Percentiles rank a stretch among this genome's conserved stretches.
These are phyloP conservation scores for Dendrobium nobile DNA, from an alignment of 106 monocot species.

Conservation along the genomic window DNA sequence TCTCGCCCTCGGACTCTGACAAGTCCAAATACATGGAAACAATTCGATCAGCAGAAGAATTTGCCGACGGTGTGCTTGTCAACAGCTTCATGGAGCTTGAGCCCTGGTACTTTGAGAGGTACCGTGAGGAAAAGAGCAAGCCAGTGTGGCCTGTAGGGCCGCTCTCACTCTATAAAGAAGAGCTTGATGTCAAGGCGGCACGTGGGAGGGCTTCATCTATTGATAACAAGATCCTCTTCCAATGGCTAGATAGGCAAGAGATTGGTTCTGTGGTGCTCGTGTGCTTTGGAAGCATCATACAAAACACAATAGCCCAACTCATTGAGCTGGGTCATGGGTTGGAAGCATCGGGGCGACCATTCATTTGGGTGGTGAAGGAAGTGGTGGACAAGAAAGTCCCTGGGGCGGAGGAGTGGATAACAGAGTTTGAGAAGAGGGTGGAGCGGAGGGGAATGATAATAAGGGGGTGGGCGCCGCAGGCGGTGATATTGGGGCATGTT, in stretches of 20 bases:
- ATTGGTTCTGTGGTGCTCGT: neutral
- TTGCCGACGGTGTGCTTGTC: slow-evolving; percentile 9
- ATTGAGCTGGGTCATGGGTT: neutral
- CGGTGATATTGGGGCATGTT: neutral
- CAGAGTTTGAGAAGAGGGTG: neutral
- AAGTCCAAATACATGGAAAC: too few relatives aligned
- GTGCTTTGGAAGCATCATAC: neutral
- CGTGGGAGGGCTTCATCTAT: neutral
- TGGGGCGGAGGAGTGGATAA: neutral
- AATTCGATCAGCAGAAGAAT: too few relatives aligned
- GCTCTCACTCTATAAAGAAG: neutral
- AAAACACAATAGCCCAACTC: neutral
- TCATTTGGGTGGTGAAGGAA: slow-evolving; percentile 9
- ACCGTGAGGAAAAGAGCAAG: neutral
- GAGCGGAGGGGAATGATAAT: neutral
- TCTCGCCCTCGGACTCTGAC: too few relatives aligned
- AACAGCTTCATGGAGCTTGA: slow-evolving; percentile 51
- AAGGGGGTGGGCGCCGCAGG: slow-evolving; percentile 6
- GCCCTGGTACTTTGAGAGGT: slow-evolving; percentile 20
- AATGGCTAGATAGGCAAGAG: neutral
- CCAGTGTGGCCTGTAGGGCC: neutral
- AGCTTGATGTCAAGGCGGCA: neutral
- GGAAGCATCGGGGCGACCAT: neutral
- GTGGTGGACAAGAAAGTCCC: neutral
- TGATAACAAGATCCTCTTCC: neutral